These are phyloP conservation scores for Torulaspora quercuum DNA, from an alignment of 805 yeast genomes.

Conservation along the genomic window DNA sequence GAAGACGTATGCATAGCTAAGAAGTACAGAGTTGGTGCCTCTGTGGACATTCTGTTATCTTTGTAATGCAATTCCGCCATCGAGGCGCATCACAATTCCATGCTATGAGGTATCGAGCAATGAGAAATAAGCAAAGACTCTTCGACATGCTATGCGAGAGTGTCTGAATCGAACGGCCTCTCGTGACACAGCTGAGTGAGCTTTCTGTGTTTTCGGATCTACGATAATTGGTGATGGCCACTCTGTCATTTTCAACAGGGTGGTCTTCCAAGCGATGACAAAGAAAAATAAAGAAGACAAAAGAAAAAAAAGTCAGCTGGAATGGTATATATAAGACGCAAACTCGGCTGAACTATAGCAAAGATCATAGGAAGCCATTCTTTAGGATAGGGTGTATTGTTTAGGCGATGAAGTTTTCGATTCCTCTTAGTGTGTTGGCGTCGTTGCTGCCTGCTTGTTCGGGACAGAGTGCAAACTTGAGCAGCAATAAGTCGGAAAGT, in stretches of 20 bases:
- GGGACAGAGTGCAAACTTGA: conserved; percentile 2
- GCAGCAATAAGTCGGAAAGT: conserved; percentile 1
- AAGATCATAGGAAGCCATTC: no score
- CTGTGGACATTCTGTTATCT: conserved; percentile 53
- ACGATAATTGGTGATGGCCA: no score
- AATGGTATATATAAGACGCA: conserved; percentile 2
- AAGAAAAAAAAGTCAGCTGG: conserved; percentile 8
- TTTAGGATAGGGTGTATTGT: no score
- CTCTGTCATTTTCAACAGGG: conserved; percentile 10
- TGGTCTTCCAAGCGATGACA: conserved; percentile 1
- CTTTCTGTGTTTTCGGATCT: no score
- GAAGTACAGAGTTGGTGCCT: conserved; percentile 62
- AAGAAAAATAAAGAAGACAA: conserved; percentile 9
- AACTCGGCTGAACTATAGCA: no score
- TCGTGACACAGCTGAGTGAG: no score
- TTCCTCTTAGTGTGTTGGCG: conserved; percentile 1
- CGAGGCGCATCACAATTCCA: no score
- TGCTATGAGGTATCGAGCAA: no score
- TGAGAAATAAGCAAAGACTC: no score
- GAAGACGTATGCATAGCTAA: conserved; percentile 67
- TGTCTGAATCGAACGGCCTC: no score
- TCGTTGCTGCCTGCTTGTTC: neutral
- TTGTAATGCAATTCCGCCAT: conserved; percentile 17
- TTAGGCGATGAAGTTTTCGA: conserved; percentile 2
- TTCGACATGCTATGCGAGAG: no score